Conservation (phyloP, 345 rosid species). For the Bruguiera gymnorhiza region DNA sequence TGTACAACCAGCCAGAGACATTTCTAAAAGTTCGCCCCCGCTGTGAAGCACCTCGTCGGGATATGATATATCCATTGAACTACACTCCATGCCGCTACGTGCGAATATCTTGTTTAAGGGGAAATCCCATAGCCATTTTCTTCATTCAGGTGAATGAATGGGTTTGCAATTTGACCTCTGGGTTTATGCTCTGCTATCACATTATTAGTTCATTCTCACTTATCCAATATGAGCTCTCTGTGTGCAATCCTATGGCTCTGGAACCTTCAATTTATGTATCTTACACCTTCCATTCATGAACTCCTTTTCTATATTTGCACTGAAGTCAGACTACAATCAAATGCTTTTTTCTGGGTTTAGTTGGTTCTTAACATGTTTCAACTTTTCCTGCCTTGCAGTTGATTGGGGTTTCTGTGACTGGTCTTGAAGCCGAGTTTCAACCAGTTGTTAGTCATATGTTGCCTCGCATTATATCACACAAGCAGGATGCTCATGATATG, state of each 20-base stretch:
- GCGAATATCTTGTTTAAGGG: slow-evolving; percentile 78
- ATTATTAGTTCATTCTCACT: background rate
- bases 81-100: slow-evolving; percentile 81
- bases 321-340: background rate
- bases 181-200: background rate
- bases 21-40: slow-evolving; percentile 80
- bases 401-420: slow-evolving; percentile 64
- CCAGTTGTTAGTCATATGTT: slow-evolving; percentile 74
- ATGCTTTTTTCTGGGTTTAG: background rate
- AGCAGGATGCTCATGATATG: slow-evolving; percentile 66
- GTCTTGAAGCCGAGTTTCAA: slow-evolving; percentile 83
- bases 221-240: background rate
- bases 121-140: slow-evolving; percentile 82
- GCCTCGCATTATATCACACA: slow-evolving; percentile 66
- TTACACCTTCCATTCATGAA: background rate
- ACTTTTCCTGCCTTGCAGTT: slow-evolving; percentile 41
- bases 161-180: slow-evolving; percentile 2
- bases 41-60: slow-evolving; percentile 91
- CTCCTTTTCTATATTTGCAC: background rate
- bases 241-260: background rate
- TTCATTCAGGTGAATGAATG: slow-evolving; percentile 63
- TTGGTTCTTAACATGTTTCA: slow-evolving; percentile 11
- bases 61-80: slow-evolving; percentile 70
- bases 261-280: background rate
- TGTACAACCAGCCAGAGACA: slow-evolving; percentile 63